Conservation (phyloP, 805 yeast genomes). For the Monosporozyma siamensis region DNA sequence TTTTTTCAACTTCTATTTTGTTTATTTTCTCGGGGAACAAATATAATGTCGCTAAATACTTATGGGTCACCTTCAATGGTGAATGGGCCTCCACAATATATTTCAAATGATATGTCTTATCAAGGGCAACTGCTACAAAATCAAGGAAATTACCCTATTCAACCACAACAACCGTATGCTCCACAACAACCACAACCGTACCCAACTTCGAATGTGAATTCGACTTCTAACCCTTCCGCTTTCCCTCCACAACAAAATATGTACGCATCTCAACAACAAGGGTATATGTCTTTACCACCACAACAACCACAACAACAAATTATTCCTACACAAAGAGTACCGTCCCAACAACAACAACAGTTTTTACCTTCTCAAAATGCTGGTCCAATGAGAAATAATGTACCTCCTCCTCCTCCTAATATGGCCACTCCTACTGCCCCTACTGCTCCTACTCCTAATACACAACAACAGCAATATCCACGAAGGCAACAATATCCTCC, state of each 20-base stretch:
- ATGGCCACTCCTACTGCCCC: too few relatives aligned
- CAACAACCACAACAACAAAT: constrained; percentile 1
- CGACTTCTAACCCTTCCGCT: too few relatives aligned
- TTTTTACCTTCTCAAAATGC: neutral
- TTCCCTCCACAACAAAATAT: neutral
- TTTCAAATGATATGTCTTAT: neutral
- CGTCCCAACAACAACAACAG: constrained; percentile 1
- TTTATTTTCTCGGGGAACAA: too few relatives aligned
- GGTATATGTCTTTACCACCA: neutral
- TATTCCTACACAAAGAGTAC: neutral
- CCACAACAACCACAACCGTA: neutral
- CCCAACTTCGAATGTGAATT: too few relatives aligned
- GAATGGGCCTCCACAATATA: neutral
- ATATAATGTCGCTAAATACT: neutral
- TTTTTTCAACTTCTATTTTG: neutral
- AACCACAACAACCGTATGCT: neutral
- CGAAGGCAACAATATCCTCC: too few relatives aligned
- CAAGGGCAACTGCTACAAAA: neutral
- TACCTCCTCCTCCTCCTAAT: neutral
- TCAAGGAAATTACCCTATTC: neutral
- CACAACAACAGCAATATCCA: neutral
- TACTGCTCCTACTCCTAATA: neutral
- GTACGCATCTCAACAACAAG: too few relatives aligned
- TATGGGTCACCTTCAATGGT: neutral
- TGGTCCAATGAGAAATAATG: neutral